Evolutionary conservation across 2,329 filamentous ascomycete species (phyloP).

Genomic region (Aspergillus ochraceus): DNA sequence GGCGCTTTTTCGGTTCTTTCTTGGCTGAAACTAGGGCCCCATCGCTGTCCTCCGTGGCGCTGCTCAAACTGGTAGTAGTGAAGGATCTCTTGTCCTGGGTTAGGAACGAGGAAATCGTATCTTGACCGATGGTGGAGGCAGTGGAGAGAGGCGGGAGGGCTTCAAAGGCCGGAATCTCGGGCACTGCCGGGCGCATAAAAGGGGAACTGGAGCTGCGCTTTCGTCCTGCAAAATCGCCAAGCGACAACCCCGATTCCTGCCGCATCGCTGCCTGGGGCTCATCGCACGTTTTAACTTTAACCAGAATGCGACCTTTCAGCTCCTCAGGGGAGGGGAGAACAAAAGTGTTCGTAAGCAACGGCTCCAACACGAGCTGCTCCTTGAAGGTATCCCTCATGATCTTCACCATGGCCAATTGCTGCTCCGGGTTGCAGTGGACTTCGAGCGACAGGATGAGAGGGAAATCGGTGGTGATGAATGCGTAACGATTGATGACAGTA

Average conservation of each 20-base stretch:
- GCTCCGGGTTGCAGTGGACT: slow-evolving; percentile 81
- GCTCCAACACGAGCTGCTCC: slow-evolving; percentile 72
- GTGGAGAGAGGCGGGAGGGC: slow-evolving; percentile 52
- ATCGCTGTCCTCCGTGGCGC: slow-evolving; percentile 78
- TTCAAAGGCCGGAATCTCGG: slow-evolving; percentile 58
- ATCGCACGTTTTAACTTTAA: slow-evolving; percentile 89
- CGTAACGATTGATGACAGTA: slow-evolving; percentile 90
- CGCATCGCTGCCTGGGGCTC: slow-evolving; percentile 49
- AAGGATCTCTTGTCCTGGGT: slow-evolving; percentile 54
- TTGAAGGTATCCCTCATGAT: slow-evolving; percentile 86
- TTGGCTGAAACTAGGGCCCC: slow-evolving; percentile 50
- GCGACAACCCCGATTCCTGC: slow-evolving; percentile 42
- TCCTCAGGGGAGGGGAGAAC: slow-evolving; percentile 83
- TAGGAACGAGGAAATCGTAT: slow-evolving; percentile 44
- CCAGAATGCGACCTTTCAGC: slow-evolving; percentile 76
- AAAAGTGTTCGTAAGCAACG: slow-evolving; percentile 66
- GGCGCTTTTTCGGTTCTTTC: slow-evolving; percentile 61
- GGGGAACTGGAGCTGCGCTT: slow-evolving; percentile 76
- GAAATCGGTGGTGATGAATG: slow-evolving; percentile 82
- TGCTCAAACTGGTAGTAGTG: slow-evolving; percentile 56
- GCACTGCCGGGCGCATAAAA: slow-evolving; percentile 62
- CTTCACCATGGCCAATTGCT: slow-evolving; percentile 84
- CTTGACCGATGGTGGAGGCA: slow-evolving; percentile 54
- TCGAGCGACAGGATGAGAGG: slow-evolving; percentile 94
- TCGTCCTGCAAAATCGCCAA: slow-evolving; percentile 37